Base-by-base conservation (phyloP, 805 yeast species). In the Kuraishia borneana region DNA sequence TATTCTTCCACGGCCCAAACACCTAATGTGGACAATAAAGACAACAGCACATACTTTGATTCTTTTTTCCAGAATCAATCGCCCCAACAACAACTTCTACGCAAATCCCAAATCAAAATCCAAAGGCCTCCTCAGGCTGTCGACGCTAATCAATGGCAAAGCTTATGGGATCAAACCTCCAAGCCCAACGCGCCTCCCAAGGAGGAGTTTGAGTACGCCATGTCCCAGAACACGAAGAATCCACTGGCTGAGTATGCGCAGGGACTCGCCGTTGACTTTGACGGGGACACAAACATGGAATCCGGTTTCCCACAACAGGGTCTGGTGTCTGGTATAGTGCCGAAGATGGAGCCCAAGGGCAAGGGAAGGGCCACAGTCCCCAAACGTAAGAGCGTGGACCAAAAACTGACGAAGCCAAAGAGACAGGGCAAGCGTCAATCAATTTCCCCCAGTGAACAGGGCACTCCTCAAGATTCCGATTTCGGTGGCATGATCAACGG, bases 1-100 rank as follows among this genome's bases (percentile, higher is more conserved):
- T 41, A 50, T 2, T 47, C 54, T 5, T 42, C 48, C 4, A 45
- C 39, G 4, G 36, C 42, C n/a, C 53, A 47, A 32, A 48, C 51
- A n/a, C 53, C 54, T 6, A 23, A 14, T 8, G 27, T 32, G 12
- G 30, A 32, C n/a, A 36, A 31, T 9, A 32, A 32, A 19, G 40
- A 40, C 19, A 14, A 21, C 10, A 28, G 21, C 18, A 20, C 32
- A 17, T 34, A 34, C 18, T 34, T 34, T 14, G 36, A 34, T 18
- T 13, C 29, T 8, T 34, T 29, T 25, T 34, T 34, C 28, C 23
- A 21, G 23, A 25, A 12, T 12, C 27, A 34, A 16, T 22, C 16
- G 32, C 25, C 19, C 13, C 32, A 30, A 16, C n/a, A 30, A 25
- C n/a, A 18, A 10, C 32, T 9, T 6, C 32, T 17, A 9, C 22